These are phyloP conservation scores for Diaporthe velutina DNA, from an alignment of 2,329 filamentous ascomycete species.

Conservation along the genomic window DNA sequence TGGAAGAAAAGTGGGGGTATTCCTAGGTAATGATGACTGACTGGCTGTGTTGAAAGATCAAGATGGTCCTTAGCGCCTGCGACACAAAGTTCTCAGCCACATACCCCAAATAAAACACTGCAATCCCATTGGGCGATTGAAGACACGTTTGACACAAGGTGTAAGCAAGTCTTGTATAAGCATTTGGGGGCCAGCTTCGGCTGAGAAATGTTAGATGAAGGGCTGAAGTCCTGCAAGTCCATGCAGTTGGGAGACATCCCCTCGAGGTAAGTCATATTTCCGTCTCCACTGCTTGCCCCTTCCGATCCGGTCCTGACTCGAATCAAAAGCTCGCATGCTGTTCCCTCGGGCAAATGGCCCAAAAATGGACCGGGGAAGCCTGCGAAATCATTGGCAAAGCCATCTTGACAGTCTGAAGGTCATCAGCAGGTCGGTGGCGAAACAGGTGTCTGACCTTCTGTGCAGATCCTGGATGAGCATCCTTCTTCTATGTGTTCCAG, in stretches of 20 bases:
- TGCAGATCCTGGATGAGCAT: neutral
- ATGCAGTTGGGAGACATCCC: too few species aligned
- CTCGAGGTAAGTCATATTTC: too few species aligned
- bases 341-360: neutral
- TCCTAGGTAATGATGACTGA: neutral
- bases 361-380: neutral
- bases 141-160: neutral
- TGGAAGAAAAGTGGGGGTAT: neutral
- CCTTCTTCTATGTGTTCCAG: conserved; percentile 18
- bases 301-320: neutral
- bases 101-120: neutral
- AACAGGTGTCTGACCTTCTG: neutral
- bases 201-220: neutral
- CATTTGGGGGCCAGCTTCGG: neutral
- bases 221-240: neutral
- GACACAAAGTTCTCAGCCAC: neutral
- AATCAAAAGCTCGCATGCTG: neutral
- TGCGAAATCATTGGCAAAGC: neutral
- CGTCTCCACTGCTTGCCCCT: neutral
- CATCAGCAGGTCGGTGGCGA: neutral
- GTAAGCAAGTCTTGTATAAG: neutral
- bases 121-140: neutral
- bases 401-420: neutral
- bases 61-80: neutral
- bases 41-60: too few species aligned